Evolutionary conservation across 1,284 basidiomycete genomes (phyloP).

Genomic region (Trametes hirsuta): DNA sequence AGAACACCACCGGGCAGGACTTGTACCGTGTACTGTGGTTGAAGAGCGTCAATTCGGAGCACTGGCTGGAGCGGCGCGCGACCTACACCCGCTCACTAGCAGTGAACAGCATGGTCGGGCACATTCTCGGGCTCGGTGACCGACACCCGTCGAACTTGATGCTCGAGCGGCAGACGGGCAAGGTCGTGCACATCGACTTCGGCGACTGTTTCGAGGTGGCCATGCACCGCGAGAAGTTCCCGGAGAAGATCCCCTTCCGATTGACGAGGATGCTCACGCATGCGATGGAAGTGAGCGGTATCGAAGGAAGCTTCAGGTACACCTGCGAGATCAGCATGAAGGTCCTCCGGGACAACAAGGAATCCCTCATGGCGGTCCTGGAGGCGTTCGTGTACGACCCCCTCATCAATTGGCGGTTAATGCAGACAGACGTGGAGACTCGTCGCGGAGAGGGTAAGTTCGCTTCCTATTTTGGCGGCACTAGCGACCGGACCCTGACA

Average conservation of each 20-base stretch:
- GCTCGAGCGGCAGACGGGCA: conserved; percentile 90
- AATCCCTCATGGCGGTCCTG: conserved; percentile 96
- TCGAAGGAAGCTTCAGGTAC: conserved; percentile 95
- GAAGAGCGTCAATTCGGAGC: conserved; percentile 93
- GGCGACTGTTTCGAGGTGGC: conserved; percentile 95
- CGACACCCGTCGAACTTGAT: conserved; percentile 97
- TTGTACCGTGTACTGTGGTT: conserved; percentile 99
- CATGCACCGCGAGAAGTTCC: conserved; percentile 97
- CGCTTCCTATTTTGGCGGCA: background rate
- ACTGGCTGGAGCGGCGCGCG: conserved; percentile 97
- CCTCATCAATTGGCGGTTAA: conserved; percentile 85
- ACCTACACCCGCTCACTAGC: conserved; percentile 96
- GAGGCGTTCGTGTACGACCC: conserved; percentile 95
- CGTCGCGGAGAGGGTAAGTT: conserved; percentile 62
- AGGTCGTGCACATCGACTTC: conserved; percentile 95
- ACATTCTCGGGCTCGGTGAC: conserved; percentile 98
- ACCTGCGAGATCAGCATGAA: conserved; percentile 98
- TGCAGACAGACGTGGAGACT: conserved; percentile 73
- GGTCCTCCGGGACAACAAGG: conserved; percentile 95
- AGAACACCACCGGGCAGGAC: conserved; percentile 99
- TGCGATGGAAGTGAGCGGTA: conserved; percentile 99
- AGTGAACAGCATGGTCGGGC: conserved; percentile 96
- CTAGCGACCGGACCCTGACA: conserved; percentile 12
- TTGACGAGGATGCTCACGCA: conserved; percentile 98
- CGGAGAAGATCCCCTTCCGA: conserved; percentile 98